phyloP scores from a whole-genome alignment of 768 basidiomycete genomes.

The Lentinula aciculospora region DNA sequence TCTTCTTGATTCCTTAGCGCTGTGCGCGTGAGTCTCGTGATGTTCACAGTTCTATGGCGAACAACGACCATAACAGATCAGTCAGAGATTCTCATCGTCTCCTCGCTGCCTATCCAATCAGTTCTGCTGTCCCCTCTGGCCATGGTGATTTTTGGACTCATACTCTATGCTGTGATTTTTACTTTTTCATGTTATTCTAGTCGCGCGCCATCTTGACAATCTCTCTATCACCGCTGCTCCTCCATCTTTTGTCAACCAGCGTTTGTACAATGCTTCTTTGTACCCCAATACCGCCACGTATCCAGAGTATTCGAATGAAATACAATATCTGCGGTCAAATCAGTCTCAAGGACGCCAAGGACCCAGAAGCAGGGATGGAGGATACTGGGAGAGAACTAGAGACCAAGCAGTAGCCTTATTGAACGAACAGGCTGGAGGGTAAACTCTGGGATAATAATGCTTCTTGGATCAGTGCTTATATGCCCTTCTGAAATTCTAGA shows the following conservation, averaged over 20 bases:
- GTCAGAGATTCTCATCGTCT: constrained; percentile 66
- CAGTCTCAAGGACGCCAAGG: constrained; percentile 23
- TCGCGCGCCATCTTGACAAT: constrained; percentile 58
- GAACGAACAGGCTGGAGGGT: constrained; percentile 48
- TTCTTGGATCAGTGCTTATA: constrained; percentile 13
- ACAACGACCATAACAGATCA: constrained; percentile 17
- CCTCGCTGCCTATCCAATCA: constrained; percentile 64
- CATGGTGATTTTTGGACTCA: constrained; percentile 45
- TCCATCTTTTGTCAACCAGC: constrained; percentile 59
- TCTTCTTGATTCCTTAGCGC: no score
- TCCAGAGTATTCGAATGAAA: constrained; percentile 58
- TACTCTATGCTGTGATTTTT: constrained; percentile 4
- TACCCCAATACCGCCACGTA: constrained; percentile 31
- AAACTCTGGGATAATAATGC: constrained; percentile 18
- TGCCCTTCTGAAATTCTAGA: constrained; percentile 16
- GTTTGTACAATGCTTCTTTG: constrained; percentile 48
- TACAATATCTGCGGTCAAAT: constrained; percentile 48
- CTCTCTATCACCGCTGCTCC: constrained; percentile 55
- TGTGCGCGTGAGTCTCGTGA: neutral
- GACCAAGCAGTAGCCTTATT: constrained; percentile 58
- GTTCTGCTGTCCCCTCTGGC: constrained; percentile 70
- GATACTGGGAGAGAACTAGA: constrained; percentile 61
- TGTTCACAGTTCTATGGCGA: neutral
- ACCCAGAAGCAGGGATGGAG: constrained; percentile 26
- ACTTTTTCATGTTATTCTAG: constrained; percentile 31